Base-by-base conservation (phyloP, 2,329 filamentous ascomycete species). In the Ophiocordyceps sinensis region DNA sequence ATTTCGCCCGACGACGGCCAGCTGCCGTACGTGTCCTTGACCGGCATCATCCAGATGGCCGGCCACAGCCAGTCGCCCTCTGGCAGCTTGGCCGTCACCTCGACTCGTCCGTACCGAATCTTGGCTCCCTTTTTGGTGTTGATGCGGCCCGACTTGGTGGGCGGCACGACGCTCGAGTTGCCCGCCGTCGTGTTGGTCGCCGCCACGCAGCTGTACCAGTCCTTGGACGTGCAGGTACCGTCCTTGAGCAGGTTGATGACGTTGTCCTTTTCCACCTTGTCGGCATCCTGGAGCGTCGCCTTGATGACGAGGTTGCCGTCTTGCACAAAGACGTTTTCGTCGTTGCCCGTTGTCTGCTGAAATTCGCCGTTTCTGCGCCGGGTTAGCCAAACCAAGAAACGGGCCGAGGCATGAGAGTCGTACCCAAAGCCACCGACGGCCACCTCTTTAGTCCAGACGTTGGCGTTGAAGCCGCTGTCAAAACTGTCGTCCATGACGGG, bases 1-100 rank as follows among this genome's bases (percentile, higher is more conserved):
- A 93, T 91, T 61, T 91, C 85, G 37, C 85, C 85, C 9, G 82
- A 87, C 8, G 67, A 62, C 1, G 85, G 85, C 85, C 85, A 93
- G 1, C 70, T 52, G 1, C 85, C 85, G 56, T 91, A 93, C 0
- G 66, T 77, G 41, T 77, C 69, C 36, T 79, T 67, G 37, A 75
- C 76, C 1, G 85, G 85, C 66, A 91, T 68, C 82, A 93, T 84
- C 82, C 83, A 88, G 53, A 93, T 89, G n/a, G 84, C 84, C 2
- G 85, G 85, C 85, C 85, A 91, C 11, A 93, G 70, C 85, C 85
- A 91, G 63, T 91, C 85, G 41, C 85, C 85, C 38, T 67, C 60
- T 5, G 85, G 84, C 26, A 91, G 64, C 60, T 80, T 80, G 23
- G 85, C 85, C 2, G 72, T 77, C 5, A 93, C 84, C 56, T 93